Percentiles rank a stretch among this genome's conserved stretches.
These are phyloP conservation scores for Polytolypa hystricis DNA, from an alignment of 2,329 filamentous ascomycete genomes.

Conservation along the genomic window DNA sequence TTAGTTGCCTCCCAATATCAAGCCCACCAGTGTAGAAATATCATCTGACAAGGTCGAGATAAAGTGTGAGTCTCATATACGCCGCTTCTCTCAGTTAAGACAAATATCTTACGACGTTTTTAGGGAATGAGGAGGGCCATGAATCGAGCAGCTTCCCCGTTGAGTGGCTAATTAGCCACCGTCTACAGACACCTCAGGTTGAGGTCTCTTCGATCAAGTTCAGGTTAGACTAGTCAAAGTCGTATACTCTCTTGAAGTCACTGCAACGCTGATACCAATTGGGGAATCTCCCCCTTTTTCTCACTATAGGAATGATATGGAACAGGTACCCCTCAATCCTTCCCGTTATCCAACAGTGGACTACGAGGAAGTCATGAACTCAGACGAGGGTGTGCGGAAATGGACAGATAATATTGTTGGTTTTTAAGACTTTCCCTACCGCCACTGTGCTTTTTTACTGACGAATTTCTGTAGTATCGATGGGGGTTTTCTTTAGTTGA, in stretches of 20 bases:
- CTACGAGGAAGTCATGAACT: conserved; percentile 51
- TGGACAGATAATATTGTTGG: conserved; percentile 52
- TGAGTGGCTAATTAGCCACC: conserved; percentile 47
- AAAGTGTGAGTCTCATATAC: conserved; percentile 34
- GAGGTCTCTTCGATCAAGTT: too few species aligned
- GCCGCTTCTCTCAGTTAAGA: conserved; percentile 6
- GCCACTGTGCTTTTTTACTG: conserved; percentile 1
- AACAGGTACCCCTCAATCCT: conserved; percentile 18
- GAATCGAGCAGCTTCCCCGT: conserved; percentile 55
- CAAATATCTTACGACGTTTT: conserved; percentile 7
- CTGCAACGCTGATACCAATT: too few species aligned
- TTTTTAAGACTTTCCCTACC: conserved; percentile 7
- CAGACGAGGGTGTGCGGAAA: conserved; percentile 45
- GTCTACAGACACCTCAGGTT: too few species aligned
- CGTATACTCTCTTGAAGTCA: too few species aligned
- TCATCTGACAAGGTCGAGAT: conserved; percentile 35
- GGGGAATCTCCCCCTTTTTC: too few species aligned
- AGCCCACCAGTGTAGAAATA: conserved; percentile 21
- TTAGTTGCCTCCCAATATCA: conserved; percentile 40
- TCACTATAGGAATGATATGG: conserved; percentile 9
- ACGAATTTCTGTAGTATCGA: conserved; percentile 39
- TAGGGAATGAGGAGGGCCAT: conserved; percentile 60
- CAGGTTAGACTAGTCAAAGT: too few species aligned
- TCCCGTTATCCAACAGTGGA: conserved; percentile 46
- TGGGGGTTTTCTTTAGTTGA: conserved; percentile 71